phyloP scores from a whole-genome alignment of 2,329 filamentous ascomycete genomes.

The Fusarium nurragi region DNA sequence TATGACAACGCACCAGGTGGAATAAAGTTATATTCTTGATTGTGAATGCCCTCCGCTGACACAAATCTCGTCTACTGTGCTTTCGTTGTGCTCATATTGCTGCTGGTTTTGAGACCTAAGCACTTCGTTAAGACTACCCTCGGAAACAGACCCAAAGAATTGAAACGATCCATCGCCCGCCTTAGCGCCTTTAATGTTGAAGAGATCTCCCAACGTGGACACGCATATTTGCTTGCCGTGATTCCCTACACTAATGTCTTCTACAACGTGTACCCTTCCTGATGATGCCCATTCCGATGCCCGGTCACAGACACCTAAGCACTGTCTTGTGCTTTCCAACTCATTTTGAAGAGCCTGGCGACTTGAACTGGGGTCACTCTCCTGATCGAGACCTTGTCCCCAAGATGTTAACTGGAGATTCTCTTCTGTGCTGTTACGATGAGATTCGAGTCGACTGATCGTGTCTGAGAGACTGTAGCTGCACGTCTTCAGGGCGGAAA shows the following conservation, averaged over 20 bases:
- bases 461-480: slow-evolving; percentile 4
- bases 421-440: not conserved
- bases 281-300: slow-evolving; percentile 20
- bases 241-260: slow-evolving; percentile 26
- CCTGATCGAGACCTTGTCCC: not conserved
- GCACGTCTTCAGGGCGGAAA: slow-evolving; percentile 7
- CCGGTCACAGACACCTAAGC: slow-evolving; percentile 10
- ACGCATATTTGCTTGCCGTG: slow-evolving; percentile 29
- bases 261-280: slow-evolving; percentile 30
- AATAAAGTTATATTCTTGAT: slow-evolving; percentile 2
- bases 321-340: slow-evolving; percentile 20
- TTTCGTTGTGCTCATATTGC: not conserved
- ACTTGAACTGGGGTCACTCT: not conserved
- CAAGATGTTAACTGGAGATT: not conserved
- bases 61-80: not conserved
- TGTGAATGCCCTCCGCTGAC: not conserved
- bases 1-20: not conserved
- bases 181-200: slow-evolving; percentile 19
- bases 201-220: slow-evolving; percentile 32
- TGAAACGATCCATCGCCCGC: slow-evolving; percentile 12
- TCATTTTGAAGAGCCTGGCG: slow-evolving; percentile 6
- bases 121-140: slow-evolving; percentile 1
- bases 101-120: slow-evolving; percentile 4
- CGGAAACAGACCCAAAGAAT: slow-evolving; percentile 12
- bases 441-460: slow-evolving; percentile 2